A percentile compares a stretch with the other conserved stretches of the same genome.
These are phyloP conservation scores for Flueggea neowawraea DNA, from an alignment of 441 rosid species.

Conservation along the genomic window DNA sequence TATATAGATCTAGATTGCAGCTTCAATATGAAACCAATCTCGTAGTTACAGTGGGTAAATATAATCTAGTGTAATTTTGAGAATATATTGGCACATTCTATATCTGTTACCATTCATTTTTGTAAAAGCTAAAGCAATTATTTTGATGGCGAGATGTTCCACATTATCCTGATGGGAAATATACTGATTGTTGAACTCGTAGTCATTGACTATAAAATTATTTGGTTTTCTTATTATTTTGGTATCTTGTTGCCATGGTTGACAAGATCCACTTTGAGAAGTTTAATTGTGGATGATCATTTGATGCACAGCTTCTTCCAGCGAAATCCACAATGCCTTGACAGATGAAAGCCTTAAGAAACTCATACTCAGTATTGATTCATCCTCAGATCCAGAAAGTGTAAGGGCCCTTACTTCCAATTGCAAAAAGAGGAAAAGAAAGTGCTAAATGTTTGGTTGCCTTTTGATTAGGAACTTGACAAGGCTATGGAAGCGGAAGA, in stretches of 20 bases:
- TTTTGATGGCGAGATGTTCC: background rate
- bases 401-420: conserved; percentile 31
- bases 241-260: background rate
- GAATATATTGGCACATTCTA: background rate
- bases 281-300: background rate
- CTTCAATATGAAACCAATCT: no score
- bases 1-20: no score
- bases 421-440: conserved; percentile 5
- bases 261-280: background rate
- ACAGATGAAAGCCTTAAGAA: conserved; percentile 56
- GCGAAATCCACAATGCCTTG: conserved; percentile 58
- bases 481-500: conserved; percentile 67
- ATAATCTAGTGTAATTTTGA: no score
- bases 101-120: background rate
- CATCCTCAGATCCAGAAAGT: conserved; percentile 47
- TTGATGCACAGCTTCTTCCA: conserved; percentile 57
- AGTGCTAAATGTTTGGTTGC: conserved; percentile 3
- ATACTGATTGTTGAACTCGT: background rate
- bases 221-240: background rate
- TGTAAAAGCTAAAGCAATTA: background rate
- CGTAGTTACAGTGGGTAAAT: no score
- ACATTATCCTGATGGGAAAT: background rate
- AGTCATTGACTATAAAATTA: background rate
- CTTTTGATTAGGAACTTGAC: conserved; percentile 53
- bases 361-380: conserved; percentile 51